phyloP scores from a whole-genome alignment of 805 yeast genomes.

The Wickerhamomyces bovis region DNA sequence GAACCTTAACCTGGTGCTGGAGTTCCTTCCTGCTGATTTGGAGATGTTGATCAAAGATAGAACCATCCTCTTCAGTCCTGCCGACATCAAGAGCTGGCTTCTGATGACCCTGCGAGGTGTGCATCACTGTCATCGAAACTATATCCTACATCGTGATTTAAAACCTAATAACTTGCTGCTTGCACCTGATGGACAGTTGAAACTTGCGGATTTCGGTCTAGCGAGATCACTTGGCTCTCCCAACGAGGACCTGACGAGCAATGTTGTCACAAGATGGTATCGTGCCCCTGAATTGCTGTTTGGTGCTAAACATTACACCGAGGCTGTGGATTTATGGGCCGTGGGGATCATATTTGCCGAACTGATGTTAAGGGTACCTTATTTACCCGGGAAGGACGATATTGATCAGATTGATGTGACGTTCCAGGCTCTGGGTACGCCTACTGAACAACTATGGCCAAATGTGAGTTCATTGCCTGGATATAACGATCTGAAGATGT shows the following conservation, averaged over 20 bases:
- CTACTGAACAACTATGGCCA: slow-evolving; percentile 90
- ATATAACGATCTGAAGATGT: slow-evolving; percentile 65
- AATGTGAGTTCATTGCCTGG: slow-evolving; percentile 75
- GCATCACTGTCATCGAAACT: slow-evolving; percentile 91
- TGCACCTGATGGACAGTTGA: slow-evolving; percentile 82
- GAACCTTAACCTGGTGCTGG: slow-evolving; percentile 79
- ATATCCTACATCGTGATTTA: slow-evolving; percentile 84
- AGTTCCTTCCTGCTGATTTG: slow-evolving; percentile 86
- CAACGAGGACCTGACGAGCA: slow-evolving; percentile 74
- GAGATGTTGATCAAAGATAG: slow-evolving; percentile 85
- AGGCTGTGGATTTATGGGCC: slow-evolving; percentile 93
- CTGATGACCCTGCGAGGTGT: slow-evolving; percentile 92
- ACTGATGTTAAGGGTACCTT: slow-evolving; percentile 90
- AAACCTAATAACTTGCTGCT: slow-evolving; percentile 88
- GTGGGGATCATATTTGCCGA: slow-evolving; percentile 96
- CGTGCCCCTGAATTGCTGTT: slow-evolving; percentile 90
- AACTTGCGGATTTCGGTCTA: slow-evolving; percentile 95
- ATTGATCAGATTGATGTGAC: slow-evolving; percentile 89
- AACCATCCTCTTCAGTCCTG: slow-evolving; percentile 66
- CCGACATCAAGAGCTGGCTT: slow-evolving; percentile 90
- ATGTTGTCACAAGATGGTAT: slow-evolving; percentile 97
- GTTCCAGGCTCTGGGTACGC: slow-evolving; percentile 92
- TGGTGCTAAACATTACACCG: slow-evolving; percentile 85
- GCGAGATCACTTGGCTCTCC: slow-evolving; percentile 82
- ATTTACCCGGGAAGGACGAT: slow-evolving; percentile 89